Conservation (phyloP, 192 early-diverging fungal species). For the Thamnidium elegans region DNA sequence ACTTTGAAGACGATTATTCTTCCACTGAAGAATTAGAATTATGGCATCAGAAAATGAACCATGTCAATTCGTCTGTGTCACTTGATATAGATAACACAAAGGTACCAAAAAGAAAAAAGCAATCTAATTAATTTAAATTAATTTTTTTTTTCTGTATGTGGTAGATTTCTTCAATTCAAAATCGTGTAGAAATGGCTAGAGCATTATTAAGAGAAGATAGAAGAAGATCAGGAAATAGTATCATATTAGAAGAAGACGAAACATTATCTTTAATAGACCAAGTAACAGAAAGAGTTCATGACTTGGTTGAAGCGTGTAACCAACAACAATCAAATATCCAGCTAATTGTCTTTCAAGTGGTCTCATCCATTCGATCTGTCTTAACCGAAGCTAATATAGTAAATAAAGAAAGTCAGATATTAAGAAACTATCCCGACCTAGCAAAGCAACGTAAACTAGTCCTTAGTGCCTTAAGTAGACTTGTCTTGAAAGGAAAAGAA, state of each 20-base stretch:
- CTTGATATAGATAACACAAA: neutral
- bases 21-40: conserved; percentile 8
- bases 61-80: conserved; percentile 1
- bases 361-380: conserved; percentile 20
- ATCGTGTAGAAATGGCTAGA: conserved; percentile 11
- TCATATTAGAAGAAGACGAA: no score
- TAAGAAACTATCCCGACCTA: conserved; percentile 31
- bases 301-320: conserved; percentile 7
- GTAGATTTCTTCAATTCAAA: conserved; percentile 9
- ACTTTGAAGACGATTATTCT: conserved; percentile 37
- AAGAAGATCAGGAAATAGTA: conserved; percentile 13
- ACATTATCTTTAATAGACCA: conserved; percentile 5
- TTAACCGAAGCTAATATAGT: conserved; percentile 25
- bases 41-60: conserved; percentile 16
- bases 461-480: conserved; percentile 21
- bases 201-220: conserved; percentile 19
- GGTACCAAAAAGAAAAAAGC: neutral
- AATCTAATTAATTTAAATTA: no score
- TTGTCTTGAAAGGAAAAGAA: conserved; percentile 31
- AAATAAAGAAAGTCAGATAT: conserved; percentile 30
- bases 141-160: no score
- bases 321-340: conserved; percentile 9
- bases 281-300: conserved; percentile 2
- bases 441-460: conserved; percentile 31
- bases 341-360: conserved; percentile 19